Percentiles rank a stretch among this genome's conserved stretches.
Evolutionary conservation across 1,139 yeast genomes (phyloP).

Genomic region (Williopsis jadinii): DNA sequence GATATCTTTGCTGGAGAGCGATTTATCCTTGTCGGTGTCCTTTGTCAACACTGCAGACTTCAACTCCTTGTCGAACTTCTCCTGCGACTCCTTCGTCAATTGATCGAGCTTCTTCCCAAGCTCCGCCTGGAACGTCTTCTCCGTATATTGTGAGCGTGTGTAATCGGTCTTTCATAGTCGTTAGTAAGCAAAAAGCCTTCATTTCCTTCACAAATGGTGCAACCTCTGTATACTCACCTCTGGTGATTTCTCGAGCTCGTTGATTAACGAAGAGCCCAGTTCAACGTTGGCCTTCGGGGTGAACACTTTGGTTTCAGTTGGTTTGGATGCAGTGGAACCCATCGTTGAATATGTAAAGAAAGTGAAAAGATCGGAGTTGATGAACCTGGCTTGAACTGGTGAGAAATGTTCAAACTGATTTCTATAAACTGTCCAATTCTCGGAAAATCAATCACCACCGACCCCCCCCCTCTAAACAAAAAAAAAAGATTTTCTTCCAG

Average conservation of each 20-base stretch:
- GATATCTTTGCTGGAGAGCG: slow-evolving; percentile 25
- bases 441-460: too few species aligned
- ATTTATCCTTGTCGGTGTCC: slow-evolving; percentile 26
- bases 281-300: slow-evolving; percentile 71
- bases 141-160: slow-evolving; percentile 74
- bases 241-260: slow-evolving; percentile 62
- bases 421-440: too few species aligned
- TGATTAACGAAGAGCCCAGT: slow-evolving; percentile 58
- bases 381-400: too few species aligned
- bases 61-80: slow-evolving; percentile 47
- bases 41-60: slow-evolving; percentile 34
- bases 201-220: background rate
- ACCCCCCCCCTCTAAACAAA: too few species aligned
- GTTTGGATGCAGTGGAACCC: slow-evolving; percentile 54
- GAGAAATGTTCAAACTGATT: too few species aligned
- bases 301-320: slow-evolving; percentile 54
- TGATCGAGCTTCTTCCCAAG: slow-evolving; percentile 60
- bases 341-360: slow-evolving; percentile 21
- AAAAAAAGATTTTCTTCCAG: too few species aligned
- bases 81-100: slow-evolving; percentile 53
- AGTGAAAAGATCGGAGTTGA: too few species aligned
- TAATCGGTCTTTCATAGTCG: slow-evolving; percentile 45
- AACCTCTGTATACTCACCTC: slow-evolving; percentile 29
- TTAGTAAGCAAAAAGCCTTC: background rate
- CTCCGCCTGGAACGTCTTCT: slow-evolving; percentile 69